Base-by-base conservation (phyloP, 345 rosid genomes). In the Xanthoceras sorbifolium region DNA sequence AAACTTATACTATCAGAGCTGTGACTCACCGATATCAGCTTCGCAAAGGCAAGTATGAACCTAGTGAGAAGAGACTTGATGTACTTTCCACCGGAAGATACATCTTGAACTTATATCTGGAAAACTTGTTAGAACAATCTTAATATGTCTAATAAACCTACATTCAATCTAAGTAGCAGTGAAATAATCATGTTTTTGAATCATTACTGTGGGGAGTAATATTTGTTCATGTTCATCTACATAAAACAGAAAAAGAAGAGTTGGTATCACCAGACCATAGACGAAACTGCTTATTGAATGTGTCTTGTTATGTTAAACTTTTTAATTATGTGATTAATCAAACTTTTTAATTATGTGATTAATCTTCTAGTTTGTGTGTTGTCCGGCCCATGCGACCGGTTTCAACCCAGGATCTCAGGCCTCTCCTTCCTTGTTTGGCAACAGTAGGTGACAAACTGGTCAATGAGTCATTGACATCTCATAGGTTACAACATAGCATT, bases 1-100 rank as follows among this genome's bases (percentile, higher is more conserved):
- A 87, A 65, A 81, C 90, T 6, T 93, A 95, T 40, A 95, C 92
- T 9, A 86, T 95, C 69, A 87, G 94, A 0, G 89, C 96, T 0
- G 97, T 93, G 69, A 92, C 96, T 71, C 90, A 95, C 46, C 90
- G 98, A 2, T 95, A 93, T 84, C 96, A 92, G 82, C 96, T 93
- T 59, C 89, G 97, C 28, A 95, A 92, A 85, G 99, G 97, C 26
- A 95, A 89, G 80, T 90, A 95, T 6, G 93, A 93, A 77, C 93
- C 93, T 1, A 85, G 92, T n/a, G 97, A 95, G 88, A 93, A 90
- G 82, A 89, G 91, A 68, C 94, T 95, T 0, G 96, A 95, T 63
- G 98, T 95, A 65, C 83, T 91, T 74, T 93, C 98, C 25, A 86
- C 93, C 0, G 94, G 94, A 69, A 88, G 93, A 90, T 89, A 88